These are phyloP conservation scores for Ulmus americana DNA, from an alignment of 331 rosid species.

Conservation along the genomic window DNA sequence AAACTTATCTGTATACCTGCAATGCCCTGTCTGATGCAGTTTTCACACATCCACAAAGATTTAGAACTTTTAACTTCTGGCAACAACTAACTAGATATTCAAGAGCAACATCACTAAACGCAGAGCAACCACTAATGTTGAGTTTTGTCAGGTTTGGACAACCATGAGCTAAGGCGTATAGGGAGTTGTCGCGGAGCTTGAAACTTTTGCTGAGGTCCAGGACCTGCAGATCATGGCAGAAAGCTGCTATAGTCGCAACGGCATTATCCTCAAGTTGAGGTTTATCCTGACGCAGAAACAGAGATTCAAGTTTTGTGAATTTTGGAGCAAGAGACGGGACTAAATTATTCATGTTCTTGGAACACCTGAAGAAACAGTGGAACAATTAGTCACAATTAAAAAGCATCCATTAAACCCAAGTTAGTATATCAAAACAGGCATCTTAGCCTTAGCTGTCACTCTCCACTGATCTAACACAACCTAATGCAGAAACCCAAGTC, in stretches of 20 bases:
- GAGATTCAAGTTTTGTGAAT: slow-evolving; percentile 59
- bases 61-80: slow-evolving; percentile 54
- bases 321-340: slow-evolving; percentile 75
- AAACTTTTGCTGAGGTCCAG: slow-evolving; percentile 96
- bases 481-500: no score
- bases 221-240: slow-evolving; percentile 73
- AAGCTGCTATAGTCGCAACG: slow-evolving; percentile 62
- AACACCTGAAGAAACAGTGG: slow-evolving; percentile 58
- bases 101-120: slow-evolving; percentile 68
- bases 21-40: slow-evolving; percentile 77
- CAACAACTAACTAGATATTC: slow-evolving; percentile 67
- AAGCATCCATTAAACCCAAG: neutral
- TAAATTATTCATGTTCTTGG: slow-evolving; percentile 76
- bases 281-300: slow-evolving; percentile 77
- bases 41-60: slow-evolving; percentile 81
- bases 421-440: neutral
- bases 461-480: no score
- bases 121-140: slow-evolving; percentile 80
- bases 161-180: slow-evolving; percentile 62
- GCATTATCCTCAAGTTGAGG: slow-evolving; percentile 78
- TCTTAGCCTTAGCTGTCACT: neutral
- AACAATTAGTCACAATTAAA: neutral
- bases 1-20: slow-evolving; percentile 41
- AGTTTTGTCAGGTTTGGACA: slow-evolving; percentile 65
- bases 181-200: slow-evolving; percentile 69